Evolutionary conservation across 345 rosid species (phyloP), one percentile per base, ranked within the genome.

Genomic region (Populus ilicifolia): DNA sequence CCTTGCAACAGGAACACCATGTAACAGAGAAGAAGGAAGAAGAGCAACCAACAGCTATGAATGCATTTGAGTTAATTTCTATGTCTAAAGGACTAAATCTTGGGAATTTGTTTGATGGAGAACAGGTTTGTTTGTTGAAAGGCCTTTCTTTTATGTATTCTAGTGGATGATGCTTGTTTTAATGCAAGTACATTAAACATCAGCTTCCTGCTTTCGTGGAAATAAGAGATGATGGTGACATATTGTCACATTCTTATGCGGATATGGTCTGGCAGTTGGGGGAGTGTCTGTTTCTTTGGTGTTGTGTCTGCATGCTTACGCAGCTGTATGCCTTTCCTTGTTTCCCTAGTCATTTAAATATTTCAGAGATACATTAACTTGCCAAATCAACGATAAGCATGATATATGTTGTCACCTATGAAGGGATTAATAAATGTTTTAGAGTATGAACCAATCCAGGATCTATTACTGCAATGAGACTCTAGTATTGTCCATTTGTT

Each of bases 41-140:
- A 80, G 96, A 89, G 68, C 93, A 90, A 75, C 99, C 99, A 33
- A 81, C 84, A 12, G 87, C 94, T 5, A 93, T 96, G 89, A 96
- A 93, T 71, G 99, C 99, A 29, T 96, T 96, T 44, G 98, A 96
- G 83, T 84, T 96, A 73, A 96, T 96, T 77, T 89, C 98, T 33
- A 85, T 96, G 96, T 93, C 99, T 18, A 93, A 86, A 44, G 98
- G 97, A 70, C 88, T 96, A 78, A 91, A 96, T 85, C 87, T 96
- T 17, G 98, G 77, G 81, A 93, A 96, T 84, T 85, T 96, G 77
- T 90, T 96, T 75, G 97, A 89, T 50, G 82, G 77, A 50, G 97
- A 92, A 75, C 94, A 93, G 99, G 99, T 93, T 76, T 78, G 86
- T 80, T 21, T 76, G 27, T 68, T 36, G 33, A 44, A 73, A 64